Evolutionary conservation across 306 rosid species (phyloP), one percentile per base, ranked within the genome.

Genomic region (Aeschynomene evenia): DNA sequence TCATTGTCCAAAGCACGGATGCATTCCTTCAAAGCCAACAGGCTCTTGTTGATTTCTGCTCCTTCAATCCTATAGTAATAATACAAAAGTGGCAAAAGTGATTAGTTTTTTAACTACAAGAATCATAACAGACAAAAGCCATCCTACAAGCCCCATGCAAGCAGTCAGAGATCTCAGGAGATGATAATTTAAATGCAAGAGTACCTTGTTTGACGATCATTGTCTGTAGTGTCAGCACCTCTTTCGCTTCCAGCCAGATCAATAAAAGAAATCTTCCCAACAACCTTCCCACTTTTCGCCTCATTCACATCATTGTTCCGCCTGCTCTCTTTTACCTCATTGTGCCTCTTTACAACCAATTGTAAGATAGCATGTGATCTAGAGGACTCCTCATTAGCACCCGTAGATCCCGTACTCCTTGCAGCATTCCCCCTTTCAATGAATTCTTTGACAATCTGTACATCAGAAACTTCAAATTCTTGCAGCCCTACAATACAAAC

Each of bases 201-300:
- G 37, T 80, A 91, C 97, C 99, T 87, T 9, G 99, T 94, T 75
- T 94, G 99, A 29, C 99, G 92, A 68, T 94, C 99, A 84, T 94
- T 91, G 81, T 94, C 99, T 54, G 99, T 94, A 64, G 99, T 94
- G 87, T 91, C 99, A 18, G 99, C 99, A 29, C 99, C 99, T 81
- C 99, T 88, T 89, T 94, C 99, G 77, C 97, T 94, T 57, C 99
- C 99, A 70, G 99, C 99, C 68, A 94, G 96, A 89, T 94, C 97
- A 69, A 94, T 94, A 70, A 94, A 94, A 70, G 99, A 94, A 73
- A 94, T 85, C 79, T 94, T 94, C 84, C 99, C 99, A 68, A 94
- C 95, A 78, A 91, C 90, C 85, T 86, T 94, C 65, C 92, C 97
- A 77, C 65, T 62, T 83, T 82, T 87, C 31, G 85, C 71, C 73